Percentiles rank a stretch among this genome's conserved stretches.
Conservation (phyloP, 176 grass and related monocot genomes). For the Saccharum spontaneum region DNA sequence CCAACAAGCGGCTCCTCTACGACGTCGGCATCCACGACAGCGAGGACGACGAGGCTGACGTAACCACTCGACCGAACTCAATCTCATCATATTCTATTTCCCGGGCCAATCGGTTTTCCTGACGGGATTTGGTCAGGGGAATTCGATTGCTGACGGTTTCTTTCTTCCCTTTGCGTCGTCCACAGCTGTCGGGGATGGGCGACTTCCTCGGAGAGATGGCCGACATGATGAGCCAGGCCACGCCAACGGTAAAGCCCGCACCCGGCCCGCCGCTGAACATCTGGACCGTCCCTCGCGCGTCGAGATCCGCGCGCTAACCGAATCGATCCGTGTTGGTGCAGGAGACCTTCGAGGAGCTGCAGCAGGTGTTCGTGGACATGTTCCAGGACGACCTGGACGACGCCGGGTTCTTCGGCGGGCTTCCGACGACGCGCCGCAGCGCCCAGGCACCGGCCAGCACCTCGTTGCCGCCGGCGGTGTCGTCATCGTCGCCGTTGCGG, state of each 20-base stretch:
- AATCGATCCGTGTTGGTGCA: background rate
- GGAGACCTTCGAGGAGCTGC: conserved; percentile 77
- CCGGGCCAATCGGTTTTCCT: too few relatives aligned
- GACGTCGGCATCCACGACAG: conserved; percentile 77
- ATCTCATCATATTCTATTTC: background rate
- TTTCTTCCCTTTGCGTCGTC: background rate
- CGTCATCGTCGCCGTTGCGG: too few relatives aligned
- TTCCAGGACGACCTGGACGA: conserved; percentile 56
- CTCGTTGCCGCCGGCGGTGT: background rate
- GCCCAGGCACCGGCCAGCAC: background rate
- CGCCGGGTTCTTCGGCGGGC: conserved; percentile 5
- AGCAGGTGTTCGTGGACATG: conserved; percentile 78
- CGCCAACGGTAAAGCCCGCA: conserved; percentile 37
- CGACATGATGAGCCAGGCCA: conserved; percentile 78
- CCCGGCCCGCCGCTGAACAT: background rate
- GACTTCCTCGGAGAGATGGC: conserved; percentile 79
- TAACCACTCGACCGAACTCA: background rate
- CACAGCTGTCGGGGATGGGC: conserved; percentile 53
- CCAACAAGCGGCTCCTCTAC: conserved; percentile 91
- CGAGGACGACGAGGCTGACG: conserved; percentile 51
- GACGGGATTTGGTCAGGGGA: background rate
- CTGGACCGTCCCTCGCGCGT: background rate
- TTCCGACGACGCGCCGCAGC: background rate
- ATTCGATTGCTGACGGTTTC: background rate
- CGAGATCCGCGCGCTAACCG: background rate